A percentile compares a stretch with the other conserved stretches of the same genome.
Conservation (phyloP, 805 yeast species). For the Hyphopichia homilentoma region DNA sequence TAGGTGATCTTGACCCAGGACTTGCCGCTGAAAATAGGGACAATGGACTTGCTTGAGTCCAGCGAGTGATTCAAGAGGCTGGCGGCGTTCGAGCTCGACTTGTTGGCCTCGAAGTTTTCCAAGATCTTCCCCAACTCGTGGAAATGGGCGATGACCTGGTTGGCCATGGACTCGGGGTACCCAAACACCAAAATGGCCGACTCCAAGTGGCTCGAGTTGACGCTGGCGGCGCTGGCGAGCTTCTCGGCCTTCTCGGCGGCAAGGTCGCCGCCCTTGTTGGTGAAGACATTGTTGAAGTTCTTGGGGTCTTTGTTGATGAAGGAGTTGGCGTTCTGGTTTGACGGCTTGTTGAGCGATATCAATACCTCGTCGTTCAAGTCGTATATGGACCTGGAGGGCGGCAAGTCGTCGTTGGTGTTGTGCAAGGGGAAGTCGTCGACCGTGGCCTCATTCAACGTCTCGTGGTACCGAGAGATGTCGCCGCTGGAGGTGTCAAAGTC, state of each 20-base stretch:
- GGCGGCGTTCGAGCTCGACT: constrained; percentile 6
- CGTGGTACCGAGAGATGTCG: constrained; percentile 21
- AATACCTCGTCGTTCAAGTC: constrained; percentile 46
- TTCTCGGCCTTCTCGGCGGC: constrained; percentile 3
- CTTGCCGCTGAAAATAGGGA: constrained; percentile 78
- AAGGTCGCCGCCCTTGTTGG: constrained; percentile 12
- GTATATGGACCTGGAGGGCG: constrained; percentile 48
- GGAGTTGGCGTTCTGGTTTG: constrained; percentile 31
- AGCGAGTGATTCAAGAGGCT: constrained; percentile 5
- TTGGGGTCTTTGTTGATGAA: constrained; percentile 46
- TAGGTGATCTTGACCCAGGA: constrained; percentile 92
- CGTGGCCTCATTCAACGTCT: constrained; percentile 26
- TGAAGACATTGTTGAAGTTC: constrained; percentile 44
- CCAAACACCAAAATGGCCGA: constrained; percentile 84
- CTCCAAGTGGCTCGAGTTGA: constrained; percentile 30
- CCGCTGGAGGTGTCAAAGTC: constrained; percentile 17
- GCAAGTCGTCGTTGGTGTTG: constrained; percentile 35
- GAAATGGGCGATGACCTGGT: constrained; percentile 66
- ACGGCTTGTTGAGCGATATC: constrained; percentile 32
- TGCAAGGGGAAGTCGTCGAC: constrained; percentile 25
- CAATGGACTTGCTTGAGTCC: constrained; percentile 9
- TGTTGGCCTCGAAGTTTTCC: constrained; percentile 59
- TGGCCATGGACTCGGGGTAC: constrained; percentile 73
- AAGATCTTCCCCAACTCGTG: constrained; percentile 74
- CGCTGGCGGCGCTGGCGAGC: constrained; percentile 5